Conservation (phyloP, 495 filamentous ascomycete species). For the Xylaria nigripes region DNA sequence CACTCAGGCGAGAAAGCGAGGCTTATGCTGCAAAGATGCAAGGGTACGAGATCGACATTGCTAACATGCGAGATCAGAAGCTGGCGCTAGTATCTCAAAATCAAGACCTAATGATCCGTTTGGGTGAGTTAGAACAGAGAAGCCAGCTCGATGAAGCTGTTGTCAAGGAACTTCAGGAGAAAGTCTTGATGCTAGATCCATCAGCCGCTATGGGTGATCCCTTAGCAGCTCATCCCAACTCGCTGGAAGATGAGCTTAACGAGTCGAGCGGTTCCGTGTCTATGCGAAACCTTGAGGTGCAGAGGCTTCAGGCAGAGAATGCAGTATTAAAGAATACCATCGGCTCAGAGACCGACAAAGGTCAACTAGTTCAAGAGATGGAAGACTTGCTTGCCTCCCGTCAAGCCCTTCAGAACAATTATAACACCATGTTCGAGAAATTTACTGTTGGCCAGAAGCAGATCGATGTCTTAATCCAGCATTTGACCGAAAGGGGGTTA, state of each 20-base stretch:
- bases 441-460: conserved; percentile 44
- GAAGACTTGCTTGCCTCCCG: conserved; percentile 28
- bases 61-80: conserved; percentile 23
- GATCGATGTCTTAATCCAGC: conserved; percentile 39
- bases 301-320: conserved; percentile 48
- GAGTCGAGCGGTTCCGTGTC: conserved; percentile 19
- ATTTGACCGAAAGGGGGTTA: conserved; percentile 42
- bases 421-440: conserved; percentile 41
- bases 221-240: conserved; percentile 11
- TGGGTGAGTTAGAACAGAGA: conserved; percentile 19
- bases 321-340: conserved; percentile 42
- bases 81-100: conserved; percentile 20
- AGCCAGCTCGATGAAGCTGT: conserved; percentile 24
- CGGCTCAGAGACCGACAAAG: conserved; percentile 40
- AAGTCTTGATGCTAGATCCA: conserved; percentile 25
- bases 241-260: conserved; percentile 29
- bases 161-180: conserved; percentile 25
- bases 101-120: conserved; percentile 17
- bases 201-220: conserved; percentile 19
- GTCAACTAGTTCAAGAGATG: conserved; percentile 41
- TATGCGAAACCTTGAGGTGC: conserved; percentile 34
- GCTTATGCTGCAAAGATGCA: conserved; percentile 26
- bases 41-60: conserved; percentile 25
- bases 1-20: conserved; percentile 21
- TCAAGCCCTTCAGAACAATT: conserved; percentile 35